Percentiles rank a stretch among this genome's conserved stretches.
phyloP scores from a whole-genome alignment of 202 grass and related monocot genomes.

The Eragrostis tef region DNA sequence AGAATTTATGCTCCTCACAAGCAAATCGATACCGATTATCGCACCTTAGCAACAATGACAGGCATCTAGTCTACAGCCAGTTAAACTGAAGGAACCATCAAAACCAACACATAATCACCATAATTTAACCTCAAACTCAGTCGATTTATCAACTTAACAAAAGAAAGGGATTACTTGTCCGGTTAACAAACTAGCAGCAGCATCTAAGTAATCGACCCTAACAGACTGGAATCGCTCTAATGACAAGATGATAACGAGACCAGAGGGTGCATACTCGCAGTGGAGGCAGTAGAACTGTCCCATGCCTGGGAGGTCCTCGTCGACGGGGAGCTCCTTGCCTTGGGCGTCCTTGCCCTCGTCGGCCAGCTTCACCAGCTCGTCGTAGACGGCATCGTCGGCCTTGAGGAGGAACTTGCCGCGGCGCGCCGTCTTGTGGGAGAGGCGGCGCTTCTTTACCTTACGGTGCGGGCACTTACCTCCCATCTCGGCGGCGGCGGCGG shows the following conservation, averaged over 20 bases:
- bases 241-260: neutral
- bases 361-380: conserved; percentile 75
- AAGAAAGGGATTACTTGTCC: no score
- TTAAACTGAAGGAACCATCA: neutral
- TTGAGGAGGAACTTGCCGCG: conserved; percentile 91
- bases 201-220: neutral
- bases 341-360: conserved; percentile 57
- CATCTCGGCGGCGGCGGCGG: conserved; percentile 41
- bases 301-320: conserved; percentile 89
- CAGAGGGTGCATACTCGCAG: conserved; percentile 73
- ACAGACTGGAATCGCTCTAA: neutral
- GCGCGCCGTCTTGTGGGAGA: conserved; percentile 77
- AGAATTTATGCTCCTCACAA: neutral
- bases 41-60: neutral
- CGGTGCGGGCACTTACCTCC: conserved; percentile 98
- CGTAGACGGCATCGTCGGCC: conserved; percentile 82
- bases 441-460: conserved; percentile 96
- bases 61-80: neutral
- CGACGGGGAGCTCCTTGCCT: conserved; percentile 57
- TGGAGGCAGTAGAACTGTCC: conserved; percentile 97
- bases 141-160: neutral
- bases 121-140: neutral
- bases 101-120: neutral
- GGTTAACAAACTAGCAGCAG: neutral
- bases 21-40: neutral